Percentiles rank a stretch among this genome's conserved stretches.
phyloP scores from a whole-genome alignment of 345 rosid genomes.

The Turritis glabra region DNA sequence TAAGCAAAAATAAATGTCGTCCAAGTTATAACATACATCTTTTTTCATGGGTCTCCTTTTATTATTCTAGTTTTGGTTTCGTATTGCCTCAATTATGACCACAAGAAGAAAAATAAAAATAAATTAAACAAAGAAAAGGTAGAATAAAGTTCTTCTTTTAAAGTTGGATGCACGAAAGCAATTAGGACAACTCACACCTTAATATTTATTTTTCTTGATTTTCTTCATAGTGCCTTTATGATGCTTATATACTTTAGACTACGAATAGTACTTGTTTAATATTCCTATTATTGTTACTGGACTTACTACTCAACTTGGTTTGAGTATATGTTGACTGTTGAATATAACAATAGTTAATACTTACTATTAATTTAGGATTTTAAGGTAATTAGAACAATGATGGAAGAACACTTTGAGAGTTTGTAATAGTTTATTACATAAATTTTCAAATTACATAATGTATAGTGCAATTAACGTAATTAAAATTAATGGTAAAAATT shows the following conservation, averaged over 20 bases:
- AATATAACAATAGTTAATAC: neutral
- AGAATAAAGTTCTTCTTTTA: neutral
- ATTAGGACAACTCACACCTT: conserved; percentile 14
- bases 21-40: neutral
- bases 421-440: too few relatives aligned
- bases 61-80: neutral
- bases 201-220: neutral
- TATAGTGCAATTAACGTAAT: neutral
- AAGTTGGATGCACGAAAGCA: conserved; percentile 25
- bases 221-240: neutral
- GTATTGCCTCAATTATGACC: neutral
- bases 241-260: too few relatives aligned
- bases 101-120: neutral
- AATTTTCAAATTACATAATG: neutral
- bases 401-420: too few relatives aligned
- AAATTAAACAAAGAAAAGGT: neutral
- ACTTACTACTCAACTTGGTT: neutral
- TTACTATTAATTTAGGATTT: too few relatives aligned
- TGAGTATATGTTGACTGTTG: neutral
- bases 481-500: neutral
- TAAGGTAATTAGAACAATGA: too few relatives aligned
- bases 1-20: neutral
- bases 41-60: too few relatives aligned
- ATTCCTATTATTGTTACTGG: too few relatives aligned
- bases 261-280: too few relatives aligned